Percentiles rank a stretch among this genome's conserved stretches.
These are phyloP conservation scores for Neofusicoccum sp. DNA, from an alignment of 2,329 filamentous ascomycete genomes.

Conservation along the genomic window DNA sequence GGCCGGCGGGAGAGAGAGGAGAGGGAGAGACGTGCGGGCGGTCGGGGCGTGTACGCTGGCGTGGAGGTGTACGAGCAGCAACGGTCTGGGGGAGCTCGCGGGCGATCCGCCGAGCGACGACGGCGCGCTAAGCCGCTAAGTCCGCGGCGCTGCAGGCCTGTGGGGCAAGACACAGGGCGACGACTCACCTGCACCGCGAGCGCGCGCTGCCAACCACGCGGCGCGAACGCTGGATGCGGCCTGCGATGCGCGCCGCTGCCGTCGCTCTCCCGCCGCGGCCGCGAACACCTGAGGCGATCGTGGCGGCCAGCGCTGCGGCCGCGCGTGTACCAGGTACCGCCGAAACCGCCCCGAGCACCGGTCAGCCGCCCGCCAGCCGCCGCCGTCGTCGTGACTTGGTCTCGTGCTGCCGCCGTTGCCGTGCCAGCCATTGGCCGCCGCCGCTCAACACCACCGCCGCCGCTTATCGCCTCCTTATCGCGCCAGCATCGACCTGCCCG, in stretches of 20 bases:
- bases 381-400: slow-evolving; percentile 7
- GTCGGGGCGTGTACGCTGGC: slow-evolving; percentile 12
- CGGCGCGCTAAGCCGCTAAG: slow-evolving; percentile 14
- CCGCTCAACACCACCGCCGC: slow-evolving; percentile 11
- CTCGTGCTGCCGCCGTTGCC: slow-evolving; percentile 12
- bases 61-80: slow-evolving; percentile 18
- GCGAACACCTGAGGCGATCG: neutral
- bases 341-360: slow-evolving; percentile 2
- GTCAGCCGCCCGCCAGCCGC: neutral
- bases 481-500: slow-evolving; percentile 1
- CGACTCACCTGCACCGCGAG: neutral
- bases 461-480: slow-evolving; percentile 16
- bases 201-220: neutral
- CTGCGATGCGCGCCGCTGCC: slow-evolving; percentile 11
- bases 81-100: slow-evolving; percentile 17
- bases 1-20: slow-evolving; percentile 3
- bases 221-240: too few species aligned
- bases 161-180: slow-evolving; percentile 12
- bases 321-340: slow-evolving; percentile 2
- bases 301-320: neutral
- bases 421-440: slow-evolving; percentile 11
- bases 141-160: slow-evolving; percentile 5
- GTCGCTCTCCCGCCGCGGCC: slow-evolving; percentile 10
- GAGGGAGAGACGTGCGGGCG: slow-evolving; percentile 16
- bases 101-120: slow-evolving; percentile 11